A percentile compares a stretch with the other conserved stretches of the same genome.
Evolutionary conservation across 208 protist species (phyloP).

Genomic region (Paratrypanosoma confusum): DNA sequence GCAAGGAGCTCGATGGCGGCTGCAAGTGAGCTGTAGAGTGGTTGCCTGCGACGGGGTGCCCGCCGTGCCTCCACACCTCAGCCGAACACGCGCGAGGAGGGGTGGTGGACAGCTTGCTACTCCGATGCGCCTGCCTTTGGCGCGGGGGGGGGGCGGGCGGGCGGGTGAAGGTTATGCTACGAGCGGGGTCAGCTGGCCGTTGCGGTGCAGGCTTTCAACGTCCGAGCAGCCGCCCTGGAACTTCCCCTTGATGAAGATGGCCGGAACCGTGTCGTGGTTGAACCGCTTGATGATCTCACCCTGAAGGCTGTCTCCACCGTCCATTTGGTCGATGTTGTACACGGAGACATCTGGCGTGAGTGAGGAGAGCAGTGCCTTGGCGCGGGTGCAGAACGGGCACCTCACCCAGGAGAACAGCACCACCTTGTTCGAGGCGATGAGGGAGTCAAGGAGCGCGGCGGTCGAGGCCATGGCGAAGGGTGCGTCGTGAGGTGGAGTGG

Average conservation of each 20-base stretch:
- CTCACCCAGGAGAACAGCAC: constrained; percentile 57
- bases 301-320: constrained; percentile 42
- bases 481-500: too few species aligned
- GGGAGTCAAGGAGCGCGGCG: constrained; percentile 22
- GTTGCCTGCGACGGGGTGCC: too few species aligned
- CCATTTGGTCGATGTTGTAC: constrained; percentile 41
- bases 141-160: too few species aligned
- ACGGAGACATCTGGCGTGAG: constrained; percentile 29
- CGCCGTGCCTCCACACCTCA: too few species aligned
- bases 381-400: constrained; percentile 50
- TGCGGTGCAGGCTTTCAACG: constrained; percentile 29
- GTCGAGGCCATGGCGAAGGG: not conserved
- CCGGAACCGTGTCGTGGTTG: constrained; percentile 61
- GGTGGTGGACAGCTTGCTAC: too few species aligned
- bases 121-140: too few species aligned
- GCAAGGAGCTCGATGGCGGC: too few species aligned
- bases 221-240: constrained; percentile 59
- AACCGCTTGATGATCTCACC: constrained; percentile 26
- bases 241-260: constrained; percentile 70
- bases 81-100: too few species aligned
- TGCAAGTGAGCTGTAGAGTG: too few species aligned
- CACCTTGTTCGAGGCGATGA: constrained; percentile 34
- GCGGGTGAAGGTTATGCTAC: too few species aligned
- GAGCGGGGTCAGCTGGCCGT: constrained; percentile 30
- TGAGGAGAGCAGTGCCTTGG: constrained; percentile 43